Evolutionary conservation across 2,329 filamentous ascomycete genomes (phyloP), one percentile per base, ranked within the genome.

Genomic region (Xylaria sp.): DNA sequence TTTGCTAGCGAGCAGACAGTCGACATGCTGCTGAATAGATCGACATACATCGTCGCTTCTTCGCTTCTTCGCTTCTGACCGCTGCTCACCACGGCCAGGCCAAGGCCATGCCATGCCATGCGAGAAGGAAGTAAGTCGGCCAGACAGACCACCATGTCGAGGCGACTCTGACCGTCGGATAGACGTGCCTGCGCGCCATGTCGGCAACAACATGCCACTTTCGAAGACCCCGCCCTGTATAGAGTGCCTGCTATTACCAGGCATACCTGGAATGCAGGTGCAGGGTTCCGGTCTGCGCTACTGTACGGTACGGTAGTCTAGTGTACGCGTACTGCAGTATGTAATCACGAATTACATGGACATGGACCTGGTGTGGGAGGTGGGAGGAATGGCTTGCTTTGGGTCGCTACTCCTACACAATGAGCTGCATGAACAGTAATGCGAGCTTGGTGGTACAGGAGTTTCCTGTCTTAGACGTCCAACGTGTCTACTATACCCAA

Each of bases 151-250:
- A 48, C 34, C 48, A 39, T 39, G 54, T 48, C 28, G 63, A 69
- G 67, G 63, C 63, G 65, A 68, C 57, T 23, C 66, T 69, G 67
- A 65, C 69, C 69, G 66, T 65, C 69, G 69, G 69, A 67, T 65
- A 71, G 66, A 59, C 69, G 69, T 71, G 69, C 69, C 69, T 71
- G 31, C 23, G 61, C 59, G 63, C 69, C 69, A 69, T 71, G 59
- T 54, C 41, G 54, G 41, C 51, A 69, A 44, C 28, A 5, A 59
- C 62, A 65, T 62, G 65, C 65, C 65, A 62, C 8, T 52, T 18
- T 6, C 20, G 12, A 15, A 15, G 39, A 18, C 23, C 44, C 48
- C 44, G 44, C 23, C 46, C 20, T 15, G 34, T 59, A 31, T 55
- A 52, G 18, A 5, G 13, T 18, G 18, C 41, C 18, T 18, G 7